Evolutionary conservation across 345 rosid genomes (phyloP), one percentile per base, ranked within the genome.

Genomic region (Moricandia moricandioides): DNA sequence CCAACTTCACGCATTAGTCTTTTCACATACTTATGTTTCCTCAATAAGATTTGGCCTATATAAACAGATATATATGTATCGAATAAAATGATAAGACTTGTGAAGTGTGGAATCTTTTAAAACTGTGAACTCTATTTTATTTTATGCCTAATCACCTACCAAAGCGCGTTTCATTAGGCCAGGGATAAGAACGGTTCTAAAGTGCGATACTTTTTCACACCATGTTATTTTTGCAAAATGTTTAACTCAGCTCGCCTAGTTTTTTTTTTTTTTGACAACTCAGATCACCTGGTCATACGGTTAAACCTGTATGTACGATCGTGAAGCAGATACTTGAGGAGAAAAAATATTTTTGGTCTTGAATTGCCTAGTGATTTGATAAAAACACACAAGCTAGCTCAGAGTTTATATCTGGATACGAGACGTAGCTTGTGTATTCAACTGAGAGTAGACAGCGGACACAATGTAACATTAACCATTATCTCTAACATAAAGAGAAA

Each of bases 41-140:
- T 76, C 80, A 7, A 14, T 12, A 39, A 69, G 37, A 74, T 68
- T 61, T 5, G 10, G 7, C 27, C 12, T 13, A 16, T 40, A 27
- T 16, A 6, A 35, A 61, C 63, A 75, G 47, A 33, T 13, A 35
- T 13, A 35, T 39, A 55, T 63, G 60, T 76, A 55, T 31, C 8
- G 9, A 70, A 70, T 70, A 70, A 64, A 70, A 14, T 8, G 12
- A 43, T 21, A 4, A 61, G 39, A 39, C 47, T 14, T 47, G 14
- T 52, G 17, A 31, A 8, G 40, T 16, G 37, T 45, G 67, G 39
- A 6, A 59, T 14, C 24, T 3, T 67, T 33, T 47, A 47, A 14
- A 14, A 14, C n/a, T 10, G 6, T 39, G 6, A 35, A 35, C 12
- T 21, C 24, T 21, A 21, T 21, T 21, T 21, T 21, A 21, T 21